phyloP scores from a whole-genome alignment of 768 basidiomycete genomes.

The Hydnomerulius pinastri region DNA sequence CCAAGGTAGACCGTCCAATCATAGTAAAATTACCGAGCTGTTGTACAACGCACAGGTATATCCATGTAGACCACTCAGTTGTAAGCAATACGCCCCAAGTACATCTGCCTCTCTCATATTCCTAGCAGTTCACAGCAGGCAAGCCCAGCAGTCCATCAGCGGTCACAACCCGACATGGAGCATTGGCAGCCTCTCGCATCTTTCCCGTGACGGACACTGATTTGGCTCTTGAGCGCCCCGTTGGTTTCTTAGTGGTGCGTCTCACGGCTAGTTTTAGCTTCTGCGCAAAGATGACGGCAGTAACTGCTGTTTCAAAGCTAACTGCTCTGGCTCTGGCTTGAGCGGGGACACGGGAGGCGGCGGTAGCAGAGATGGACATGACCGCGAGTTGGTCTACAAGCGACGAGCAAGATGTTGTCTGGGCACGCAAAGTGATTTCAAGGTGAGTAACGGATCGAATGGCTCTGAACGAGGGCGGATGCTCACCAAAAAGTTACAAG shows the following conservation, averaged over 20 bases:
- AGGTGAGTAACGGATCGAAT: neutral
- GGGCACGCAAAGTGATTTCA: neutral
- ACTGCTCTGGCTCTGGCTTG: conserved; percentile 11
- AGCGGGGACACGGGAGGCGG: neutral
- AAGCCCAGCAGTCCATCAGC: too few species aligned
- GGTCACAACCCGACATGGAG: too few species aligned
- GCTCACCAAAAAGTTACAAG: too few species aligned
- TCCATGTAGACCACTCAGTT: too few species aligned
- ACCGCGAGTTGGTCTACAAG: neutral
- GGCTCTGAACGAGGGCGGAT: too few species aligned
- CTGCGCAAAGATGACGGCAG: conserved; percentile 21
- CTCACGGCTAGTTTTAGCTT: conserved; percentile 22
- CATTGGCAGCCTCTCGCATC: too few species aligned
- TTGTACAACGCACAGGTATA: too few species aligned
- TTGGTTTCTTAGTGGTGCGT: conserved; percentile 1
- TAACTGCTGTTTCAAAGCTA: conserved; percentile 25
- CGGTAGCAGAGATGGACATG: neutral
- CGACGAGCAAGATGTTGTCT: neutral
- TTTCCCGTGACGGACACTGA: conserved; percentile 8
- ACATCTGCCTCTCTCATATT: too few species aligned
- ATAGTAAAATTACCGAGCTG: too few species aligned
- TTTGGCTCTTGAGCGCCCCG: conserved; percentile 7
- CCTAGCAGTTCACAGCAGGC: too few species aligned
- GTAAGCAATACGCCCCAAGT: too few species aligned
- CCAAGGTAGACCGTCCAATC: too few species aligned